phyloP scores from a whole-genome alignment of 1,139 yeast species.

The Insectozyma bohioensis region DNA sequence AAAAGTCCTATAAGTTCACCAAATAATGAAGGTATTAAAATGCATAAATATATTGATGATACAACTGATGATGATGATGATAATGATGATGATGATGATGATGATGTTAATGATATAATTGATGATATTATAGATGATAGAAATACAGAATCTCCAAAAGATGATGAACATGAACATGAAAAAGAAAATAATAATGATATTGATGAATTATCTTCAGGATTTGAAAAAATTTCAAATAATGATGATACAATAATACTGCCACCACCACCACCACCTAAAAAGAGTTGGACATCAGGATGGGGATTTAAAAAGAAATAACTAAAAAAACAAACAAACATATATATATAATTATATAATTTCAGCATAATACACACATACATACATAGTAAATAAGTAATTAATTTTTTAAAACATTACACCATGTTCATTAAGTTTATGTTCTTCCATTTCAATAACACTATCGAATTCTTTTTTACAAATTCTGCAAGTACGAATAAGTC shows the following conservation, averaged over 20 bases:
- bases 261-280: slow-evolving; percentile 6
- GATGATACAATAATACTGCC: slow-evolving; percentile 1
- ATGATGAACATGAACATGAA: slow-evolving; percentile 12
- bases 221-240: slow-evolving; percentile 11
- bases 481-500: too few species aligned
- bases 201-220: slow-evolving; percentile 14
- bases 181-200: slow-evolving; percentile 11
- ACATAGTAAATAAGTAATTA: too few species aligned
- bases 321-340: too few species aligned
- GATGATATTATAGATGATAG: too few species aligned
- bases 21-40: slow-evolving; percentile 14
- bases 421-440: too few species aligned
- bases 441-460: too few species aligned
- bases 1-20: slow-evolving; percentile 10
- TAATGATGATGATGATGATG: slow-evolving; percentile 9
- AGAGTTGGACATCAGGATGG: slow-evolving; percentile 18
- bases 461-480: too few species aligned
- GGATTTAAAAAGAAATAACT: slow-evolving; percentile 18
- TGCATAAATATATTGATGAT: slow-evolving; percentile 20
- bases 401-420: too few species aligned
- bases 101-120: too few species aligned
- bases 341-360: too few species aligned
- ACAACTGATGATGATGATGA: slow-evolving; percentile 4
- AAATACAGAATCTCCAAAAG: too few species aligned
- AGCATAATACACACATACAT: too few species aligned